Conservation (phyloP, 2,329 filamentous ascomycete species). For the Graphiopsis chlorocephala region DNA sequence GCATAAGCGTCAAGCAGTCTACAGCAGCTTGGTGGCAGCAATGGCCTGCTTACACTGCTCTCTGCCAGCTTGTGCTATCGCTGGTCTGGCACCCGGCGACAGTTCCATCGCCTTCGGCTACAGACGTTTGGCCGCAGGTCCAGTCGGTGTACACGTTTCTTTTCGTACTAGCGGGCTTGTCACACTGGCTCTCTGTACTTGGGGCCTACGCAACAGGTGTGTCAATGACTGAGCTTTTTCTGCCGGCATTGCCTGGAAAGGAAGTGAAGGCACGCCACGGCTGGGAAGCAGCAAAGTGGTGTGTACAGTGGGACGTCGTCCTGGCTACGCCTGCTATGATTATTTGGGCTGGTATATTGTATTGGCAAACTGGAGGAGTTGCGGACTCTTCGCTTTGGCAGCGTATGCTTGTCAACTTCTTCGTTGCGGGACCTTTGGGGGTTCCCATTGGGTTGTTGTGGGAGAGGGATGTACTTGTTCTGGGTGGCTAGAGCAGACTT, state of each 20-base stretch:
- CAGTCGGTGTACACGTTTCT: background rate
- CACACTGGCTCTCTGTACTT: background rate
- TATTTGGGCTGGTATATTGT: background rate
- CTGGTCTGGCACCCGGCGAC: background rate
- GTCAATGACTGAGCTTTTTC: background rate
- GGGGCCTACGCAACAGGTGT: background rate
- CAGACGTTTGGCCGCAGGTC: background rate
- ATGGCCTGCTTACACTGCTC: background rate
- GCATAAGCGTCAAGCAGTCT: background rate
- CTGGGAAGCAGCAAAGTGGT: background rate
- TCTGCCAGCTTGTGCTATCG: background rate
- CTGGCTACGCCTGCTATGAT: background rate
- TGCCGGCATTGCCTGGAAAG: background rate
- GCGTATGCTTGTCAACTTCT: background rate
- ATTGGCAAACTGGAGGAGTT: background rate
- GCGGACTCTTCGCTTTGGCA: background rate
- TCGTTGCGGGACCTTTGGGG: background rate
- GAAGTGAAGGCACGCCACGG: background rate
- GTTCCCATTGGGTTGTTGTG: background rate
- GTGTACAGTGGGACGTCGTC: background rate
- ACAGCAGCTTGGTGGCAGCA: background rate
- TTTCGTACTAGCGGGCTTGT: background rate
- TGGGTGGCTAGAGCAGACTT: background rate
- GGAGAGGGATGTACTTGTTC: background rate
- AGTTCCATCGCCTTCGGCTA: background rate